These are phyloP conservation scores for Hysterium pulicare DNA, from an alignment of 2,329 filamentous ascomycete genomes.

Conservation along the genomic window DNA sequence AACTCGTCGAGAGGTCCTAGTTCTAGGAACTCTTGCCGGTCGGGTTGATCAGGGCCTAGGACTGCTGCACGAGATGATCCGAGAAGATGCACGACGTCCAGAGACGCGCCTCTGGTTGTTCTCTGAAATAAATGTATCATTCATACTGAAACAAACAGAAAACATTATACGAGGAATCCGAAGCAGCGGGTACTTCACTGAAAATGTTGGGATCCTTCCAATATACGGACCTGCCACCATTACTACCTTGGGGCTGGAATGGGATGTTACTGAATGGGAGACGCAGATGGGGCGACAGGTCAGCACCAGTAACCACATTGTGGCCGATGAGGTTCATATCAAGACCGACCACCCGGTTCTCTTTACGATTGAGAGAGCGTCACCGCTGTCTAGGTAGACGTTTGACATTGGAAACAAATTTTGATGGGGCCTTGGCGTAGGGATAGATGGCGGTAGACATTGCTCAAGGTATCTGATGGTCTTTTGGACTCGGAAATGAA, in stretches of 20 bases:
- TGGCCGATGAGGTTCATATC: slow-evolving; percentile 38
- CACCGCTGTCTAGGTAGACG: neutral
- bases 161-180: slow-evolving; percentile 66
- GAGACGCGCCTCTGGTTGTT: slow-evolving; percentile 66
- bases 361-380: slow-evolving; percentile 45
- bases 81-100: slow-evolving; percentile 45
- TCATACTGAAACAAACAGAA: slow-evolving; percentile 67
- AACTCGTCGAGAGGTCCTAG: slow-evolving; percentile 61
- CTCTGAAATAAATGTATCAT: slow-evolving; percentile 76
- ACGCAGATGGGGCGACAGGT: slow-evolving; percentile 52
- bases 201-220: slow-evolving; percentile 83
- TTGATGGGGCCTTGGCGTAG: no score
- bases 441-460: no score
- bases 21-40: slow-evolving; percentile 80
- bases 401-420: no score
- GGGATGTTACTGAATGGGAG: slow-evolving; percentile 82
- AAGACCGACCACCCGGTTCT: slow-evolving; percentile 42
- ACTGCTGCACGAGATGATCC: slow-evolving; percentile 78
- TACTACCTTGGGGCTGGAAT: slow-evolving; percentile 76
- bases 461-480: no score
- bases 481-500: no score
- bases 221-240: slow-evolving; percentile 76
- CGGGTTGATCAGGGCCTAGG: slow-evolving; percentile 90
- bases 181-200: slow-evolving; percentile 56
- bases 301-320: slow-evolving; percentile 50